Conservation (phyloP, 2,329 filamentous ascomycete species). For the Paraconiothyrium sp. region DNA sequence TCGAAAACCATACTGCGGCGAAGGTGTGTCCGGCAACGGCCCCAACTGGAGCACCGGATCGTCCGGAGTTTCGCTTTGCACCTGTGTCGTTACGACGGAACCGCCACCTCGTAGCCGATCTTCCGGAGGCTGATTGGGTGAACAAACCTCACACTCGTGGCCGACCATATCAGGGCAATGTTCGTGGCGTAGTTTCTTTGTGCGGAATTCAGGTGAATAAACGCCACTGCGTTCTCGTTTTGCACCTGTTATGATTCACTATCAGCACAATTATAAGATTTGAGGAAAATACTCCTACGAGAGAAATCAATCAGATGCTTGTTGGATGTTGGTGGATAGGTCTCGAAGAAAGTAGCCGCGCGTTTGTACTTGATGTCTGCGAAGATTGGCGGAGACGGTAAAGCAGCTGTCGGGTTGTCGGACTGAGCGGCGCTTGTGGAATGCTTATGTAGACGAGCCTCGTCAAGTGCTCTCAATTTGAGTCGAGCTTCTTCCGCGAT, state of each 20-base stretch:
- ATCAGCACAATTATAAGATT: background rate
- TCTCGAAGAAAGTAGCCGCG: constrained; percentile 21
- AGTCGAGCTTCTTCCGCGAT: constrained; percentile 35
- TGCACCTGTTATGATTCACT: constrained; percentile 16
- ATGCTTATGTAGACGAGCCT: constrained; percentile 28
- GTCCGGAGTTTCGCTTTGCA: background rate
- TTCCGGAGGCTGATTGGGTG: background rate
- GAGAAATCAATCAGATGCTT: constrained; percentile 7
- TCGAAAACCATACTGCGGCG: constrained; percentile 4
- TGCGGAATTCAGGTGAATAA: constrained; percentile 10
- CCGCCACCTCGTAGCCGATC: constrained; percentile 19
- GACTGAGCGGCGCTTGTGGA: background rate
- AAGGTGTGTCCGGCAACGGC: background rate
- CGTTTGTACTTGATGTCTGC: constrained; percentile 26
- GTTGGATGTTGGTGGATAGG: constrained; percentile 1
- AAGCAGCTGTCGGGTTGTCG: constrained; percentile 5
- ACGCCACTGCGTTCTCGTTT: constrained; percentile 22
- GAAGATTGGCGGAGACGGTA: constrained; percentile 19
- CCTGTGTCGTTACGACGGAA: constrained; percentile 2
- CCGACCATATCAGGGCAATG: constrained; percentile 13
- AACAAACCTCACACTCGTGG: background rate
- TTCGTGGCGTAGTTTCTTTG: constrained; percentile 26
- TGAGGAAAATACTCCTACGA: constrained; percentile 14
- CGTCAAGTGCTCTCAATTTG: constrained; percentile 35
- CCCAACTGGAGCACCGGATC: background rate